A percentile compares a stretch with the other conserved stretches of the same genome.
phyloP scores from a whole-genome alignment of 1,284 basidiomycete genomes.

The Boletellus sp. region DNA sequence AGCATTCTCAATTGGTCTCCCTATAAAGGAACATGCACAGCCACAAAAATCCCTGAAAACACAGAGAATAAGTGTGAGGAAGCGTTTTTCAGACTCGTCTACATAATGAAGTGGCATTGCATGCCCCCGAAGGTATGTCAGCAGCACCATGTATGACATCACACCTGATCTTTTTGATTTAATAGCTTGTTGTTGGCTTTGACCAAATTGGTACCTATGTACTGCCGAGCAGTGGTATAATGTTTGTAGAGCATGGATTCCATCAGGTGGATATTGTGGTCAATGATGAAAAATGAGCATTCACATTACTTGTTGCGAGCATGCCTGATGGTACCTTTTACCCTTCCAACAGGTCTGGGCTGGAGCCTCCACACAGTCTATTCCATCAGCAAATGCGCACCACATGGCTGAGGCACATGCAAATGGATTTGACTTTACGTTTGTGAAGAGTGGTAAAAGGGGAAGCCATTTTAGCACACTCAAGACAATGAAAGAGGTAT shows the following conservation, averaged over 20 bases:
- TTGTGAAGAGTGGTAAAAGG: slow-evolving; percentile 17
- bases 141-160: no score
- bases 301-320: slow-evolving; percentile 27
- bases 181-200: slow-evolving; percentile 21
- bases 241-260: slow-evolving; percentile 19
- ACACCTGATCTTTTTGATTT: no score
- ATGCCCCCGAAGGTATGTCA: no score
- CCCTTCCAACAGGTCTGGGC: slow-evolving; percentile 33
- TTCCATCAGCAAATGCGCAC: slow-evolving; percentile 13
- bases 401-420: slow-evolving; percentile 15
- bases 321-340: slow-evolving; percentile 24
- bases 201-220: slow-evolving; percentile 25
- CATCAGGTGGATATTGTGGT: slow-evolving; percentile 28
- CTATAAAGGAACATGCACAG: no score
- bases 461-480: slow-evolving; percentile 17
- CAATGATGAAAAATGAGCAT: slow-evolving; percentile 31
- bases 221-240: slow-evolving; percentile 18
- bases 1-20: no score
- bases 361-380: slow-evolving; percentile 16
- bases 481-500: slow-evolving; percentile 8
- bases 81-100: no score
- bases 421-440: slow-evolving; percentile 20
- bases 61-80: no score
- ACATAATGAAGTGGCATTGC: no score
- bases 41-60: no score